Evolutionary conservation across 495 filamentous ascomycete genomes (phyloP), one percentile per base, ranked within the genome.

Genomic region (Cudoniella acicularis): DNA sequence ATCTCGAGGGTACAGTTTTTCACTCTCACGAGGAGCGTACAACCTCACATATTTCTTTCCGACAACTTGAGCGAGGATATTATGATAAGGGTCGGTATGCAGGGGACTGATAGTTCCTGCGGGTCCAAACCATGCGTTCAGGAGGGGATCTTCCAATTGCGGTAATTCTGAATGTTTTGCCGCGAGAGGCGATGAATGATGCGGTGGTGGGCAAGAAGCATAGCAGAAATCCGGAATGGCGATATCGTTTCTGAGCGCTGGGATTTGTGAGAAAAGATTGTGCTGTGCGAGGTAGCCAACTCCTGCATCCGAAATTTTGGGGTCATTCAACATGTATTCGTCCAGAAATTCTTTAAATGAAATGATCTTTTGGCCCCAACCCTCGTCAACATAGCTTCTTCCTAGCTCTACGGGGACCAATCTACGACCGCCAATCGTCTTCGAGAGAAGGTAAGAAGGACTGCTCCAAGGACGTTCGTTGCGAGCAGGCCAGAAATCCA

Each of bases 111-210:
- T 91, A 1, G 94, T 98, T 47, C 85, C 87, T 0, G 83, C 73
- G 0, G 94, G 94, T 0, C 94, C 94, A 54, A 98, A 87, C 94
- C 94, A 98, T 2, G 89, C 91, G 69, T 98, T 97, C n/a, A 86
- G 68, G 17, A 83, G 68, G 0, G 84, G 81, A 2, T 74, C 72
- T 10, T 80, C 77, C 2, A 81, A 70, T 21, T 47, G 53, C 13
- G 55, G 23, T 16, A 64, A 3, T 13, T 41, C 27, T 1, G 64
- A 47, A 55, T 67, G 62, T 36, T 55, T 51, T 51, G 75, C 57
- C 17, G 77, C 70, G 1, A 84, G 67, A 4, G 84, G 79, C 0
- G 79, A 71, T 72, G 61, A 79, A 72, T 61, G 77, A 67, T 65
- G 61, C 0, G 65, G 75, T 0, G 73, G 76, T 0, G 84, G 81